Evolutionary conservation across 805 yeast species (phyloP).

Genomic region (Candida easanensis): DNA sequence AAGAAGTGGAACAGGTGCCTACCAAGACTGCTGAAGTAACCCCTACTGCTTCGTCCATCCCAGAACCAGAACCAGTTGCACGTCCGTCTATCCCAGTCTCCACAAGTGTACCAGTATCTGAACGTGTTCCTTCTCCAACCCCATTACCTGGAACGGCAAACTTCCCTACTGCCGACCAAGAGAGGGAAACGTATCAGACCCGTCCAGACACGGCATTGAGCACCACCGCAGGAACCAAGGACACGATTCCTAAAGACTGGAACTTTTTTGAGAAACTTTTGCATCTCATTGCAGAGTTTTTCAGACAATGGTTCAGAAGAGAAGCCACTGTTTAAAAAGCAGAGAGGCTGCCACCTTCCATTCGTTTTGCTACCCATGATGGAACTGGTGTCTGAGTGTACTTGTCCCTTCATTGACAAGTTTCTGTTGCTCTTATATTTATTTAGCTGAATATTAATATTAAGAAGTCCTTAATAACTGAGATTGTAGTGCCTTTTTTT

Average conservation of each 20-base stretch:
- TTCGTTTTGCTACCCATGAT: too few species aligned
- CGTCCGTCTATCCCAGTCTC: slow-evolving; percentile 1
- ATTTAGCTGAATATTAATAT: too few species aligned
- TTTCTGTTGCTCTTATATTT: too few species aligned
- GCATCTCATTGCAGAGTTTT: slow-evolving; percentile 24
- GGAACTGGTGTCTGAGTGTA: too few species aligned
- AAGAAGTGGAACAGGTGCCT: too few species aligned
- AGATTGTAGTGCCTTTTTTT: too few species aligned
- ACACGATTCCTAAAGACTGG: slow-evolving; percentile 3
- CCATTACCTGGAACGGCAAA: too few species aligned
- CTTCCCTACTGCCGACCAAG: slow-evolving; percentile 3
- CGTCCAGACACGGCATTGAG: not conserved
- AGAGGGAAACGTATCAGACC: not conserved
- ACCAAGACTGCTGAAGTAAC: not conserved
- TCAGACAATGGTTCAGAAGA: slow-evolving; percentile 23
- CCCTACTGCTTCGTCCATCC: not conserved
- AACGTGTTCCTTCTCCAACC: too few species aligned
- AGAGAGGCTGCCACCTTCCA: not conserved
- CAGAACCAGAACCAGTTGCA: slow-evolving; percentile 1
- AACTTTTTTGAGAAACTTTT: slow-evolving; percentile 21
- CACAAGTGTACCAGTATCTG: not conserved
- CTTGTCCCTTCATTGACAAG: too few species aligned
- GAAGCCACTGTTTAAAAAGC: slow-evolving; percentile 4
- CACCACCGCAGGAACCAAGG: not conserved
- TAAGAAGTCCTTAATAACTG: too few species aligned